Percentiles rank a stretch among this genome's conserved stretches.
Conservation (phyloP, 768 basidiomycete genomes). For the Serpula lacrymans region DNA sequence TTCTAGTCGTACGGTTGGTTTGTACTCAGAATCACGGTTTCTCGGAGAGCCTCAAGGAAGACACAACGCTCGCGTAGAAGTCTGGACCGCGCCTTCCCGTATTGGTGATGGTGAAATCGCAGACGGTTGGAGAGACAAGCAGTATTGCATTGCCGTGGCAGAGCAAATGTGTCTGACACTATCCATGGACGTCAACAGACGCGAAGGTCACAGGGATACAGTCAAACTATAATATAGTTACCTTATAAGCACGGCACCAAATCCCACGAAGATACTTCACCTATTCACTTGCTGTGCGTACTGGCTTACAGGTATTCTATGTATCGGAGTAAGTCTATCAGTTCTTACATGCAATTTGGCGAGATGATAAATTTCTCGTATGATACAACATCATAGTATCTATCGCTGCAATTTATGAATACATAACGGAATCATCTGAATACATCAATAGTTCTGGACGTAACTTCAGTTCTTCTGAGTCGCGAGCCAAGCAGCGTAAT, state of each 20-base stretch:
- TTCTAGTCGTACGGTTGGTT: constrained; percentile 51
- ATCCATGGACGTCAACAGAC: constrained; percentile 24
- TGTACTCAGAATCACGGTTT: constrained; percentile 53
- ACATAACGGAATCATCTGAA: too few relatives aligned
- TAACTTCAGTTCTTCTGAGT: background rate
- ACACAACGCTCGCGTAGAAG: constrained; percentile 57
- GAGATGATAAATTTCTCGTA: too few relatives aligned
- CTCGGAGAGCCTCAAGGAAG: constrained; percentile 50
- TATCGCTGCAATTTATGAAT: too few relatives aligned
- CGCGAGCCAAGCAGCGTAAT: constrained; percentile 32
- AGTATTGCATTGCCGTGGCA: constrained; percentile 59
- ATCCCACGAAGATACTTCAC: too few relatives aligned
- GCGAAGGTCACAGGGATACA: constrained; percentile 12
- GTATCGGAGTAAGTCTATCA: too few relatives aligned
- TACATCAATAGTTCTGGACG: too few relatives aligned
- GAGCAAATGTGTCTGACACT: constrained; percentile 59
- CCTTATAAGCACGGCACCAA: too few relatives aligned
- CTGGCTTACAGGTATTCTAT: too few relatives aligned
- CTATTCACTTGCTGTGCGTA: too few relatives aligned
- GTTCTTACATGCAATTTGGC: too few relatives aligned
- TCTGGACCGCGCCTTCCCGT: constrained; percentile 63
- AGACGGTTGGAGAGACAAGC: constrained; percentile 57
- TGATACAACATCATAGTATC: too few relatives aligned
- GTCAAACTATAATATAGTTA: constrained; percentile 26
- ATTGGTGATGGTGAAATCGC: constrained; percentile 41